Evolutionary conservation across 805 yeast species (phyloP), one percentile per base, ranked within the genome.

Genomic region (Cyberlindnera maclurae): DNA sequence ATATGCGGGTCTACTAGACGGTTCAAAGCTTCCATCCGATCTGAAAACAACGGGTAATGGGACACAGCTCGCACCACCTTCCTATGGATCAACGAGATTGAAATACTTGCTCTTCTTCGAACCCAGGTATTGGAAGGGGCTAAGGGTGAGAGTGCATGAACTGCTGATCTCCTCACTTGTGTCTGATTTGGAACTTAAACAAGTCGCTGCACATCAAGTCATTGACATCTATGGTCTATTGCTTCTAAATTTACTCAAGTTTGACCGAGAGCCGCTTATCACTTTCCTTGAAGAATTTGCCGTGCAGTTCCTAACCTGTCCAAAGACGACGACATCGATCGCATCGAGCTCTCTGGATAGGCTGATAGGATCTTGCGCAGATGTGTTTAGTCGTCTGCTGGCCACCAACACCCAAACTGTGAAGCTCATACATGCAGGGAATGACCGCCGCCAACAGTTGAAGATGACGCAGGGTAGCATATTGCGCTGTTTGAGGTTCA

Each of bases 271-370:
- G 53, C 95, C 96, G 0, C 96, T 88, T 49, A 62, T 75, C 39
- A 85, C 90, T 11, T 70, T 84, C 4, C 68, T 89, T 65, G 71
- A 79, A 29, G 75, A 80, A 29, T 62, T 90, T 15, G 78, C 94
- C 0, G 79, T 90, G 0, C 98, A 93, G 60, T 63, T 93, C 16
- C 88, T 88, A 59, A 89, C 97, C 0, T 82, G 95, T 38, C 96
- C 97, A 0, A 74, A 88, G 0, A 80, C 82, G 46, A 79, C 95
- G 0, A 72, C 74, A 1, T 56, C 50, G 30, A 60, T 77, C 13
- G 59, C 77, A 15, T 51, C 62, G 3, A 13, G 29, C 3, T 38
- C 37, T 3, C 40, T 44, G 5, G 34, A 37, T 7, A 34, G 41
- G 7, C 27, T 45, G 2, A 15, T 45, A 13, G 28, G 35, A 4